Conservation (phyloP, 1,284 basidiomycete species). For the Gomphus bonarii region DNA sequence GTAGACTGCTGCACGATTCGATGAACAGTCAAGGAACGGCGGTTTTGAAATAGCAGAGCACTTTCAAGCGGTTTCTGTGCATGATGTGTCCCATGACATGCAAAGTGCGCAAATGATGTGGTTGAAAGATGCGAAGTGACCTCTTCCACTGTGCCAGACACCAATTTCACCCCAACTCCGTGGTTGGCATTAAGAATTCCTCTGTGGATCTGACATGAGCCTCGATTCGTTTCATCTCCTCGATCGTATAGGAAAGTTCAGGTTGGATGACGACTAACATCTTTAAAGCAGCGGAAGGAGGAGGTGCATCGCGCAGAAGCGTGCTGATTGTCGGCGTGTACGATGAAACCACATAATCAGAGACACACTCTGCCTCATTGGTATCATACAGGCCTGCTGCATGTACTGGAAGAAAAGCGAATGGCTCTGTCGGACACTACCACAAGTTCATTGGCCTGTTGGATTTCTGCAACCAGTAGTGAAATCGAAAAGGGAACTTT, state of each 20-base stretch:
- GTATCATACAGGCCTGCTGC: constrained; percentile 16
- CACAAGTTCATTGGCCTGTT: constrained; percentile 13
- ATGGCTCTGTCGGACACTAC: constrained; percentile 13
- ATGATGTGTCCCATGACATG: constrained; percentile 20
- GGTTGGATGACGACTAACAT: background rate
- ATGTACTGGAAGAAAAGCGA: constrained; percentile 19
- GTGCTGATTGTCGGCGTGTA: constrained; percentile 17
- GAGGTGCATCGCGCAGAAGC: background rate
- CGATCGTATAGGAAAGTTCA: background rate
- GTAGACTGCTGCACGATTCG: background rate
- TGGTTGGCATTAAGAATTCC: background rate
- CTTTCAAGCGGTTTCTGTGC: constrained; percentile 15
- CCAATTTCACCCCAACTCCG: background rate
- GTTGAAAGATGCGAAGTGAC: background rate
- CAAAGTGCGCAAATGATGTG: constrained; percentile 18
- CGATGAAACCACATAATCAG: constrained; percentile 18
- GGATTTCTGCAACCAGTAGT: background rate
- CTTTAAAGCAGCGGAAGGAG: background rate
- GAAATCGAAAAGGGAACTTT: background rate
- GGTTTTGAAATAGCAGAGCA: constrained; percentile 17
- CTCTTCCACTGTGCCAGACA: background rate
- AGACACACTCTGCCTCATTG: constrained; percentile 1
- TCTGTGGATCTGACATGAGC: background rate
- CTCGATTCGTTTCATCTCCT: background rate
- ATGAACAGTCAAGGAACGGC: background rate